Conservation (phyloP, 176 grass and related monocot genomes). For the barley (Hordeum vulgare) region DNA sequence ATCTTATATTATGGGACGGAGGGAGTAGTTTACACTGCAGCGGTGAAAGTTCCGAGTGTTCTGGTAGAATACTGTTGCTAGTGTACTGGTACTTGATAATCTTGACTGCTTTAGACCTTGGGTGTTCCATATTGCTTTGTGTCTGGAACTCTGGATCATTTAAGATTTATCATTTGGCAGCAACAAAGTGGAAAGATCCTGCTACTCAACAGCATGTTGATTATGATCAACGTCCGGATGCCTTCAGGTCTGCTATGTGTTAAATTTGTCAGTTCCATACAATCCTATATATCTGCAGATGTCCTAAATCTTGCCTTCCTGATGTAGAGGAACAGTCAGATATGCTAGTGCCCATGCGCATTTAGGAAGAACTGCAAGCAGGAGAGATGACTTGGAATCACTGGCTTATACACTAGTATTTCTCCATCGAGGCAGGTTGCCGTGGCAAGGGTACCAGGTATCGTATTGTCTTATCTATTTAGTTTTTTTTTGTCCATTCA, state of each 20-base stretch:
- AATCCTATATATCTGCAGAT: constrained; percentile 3
- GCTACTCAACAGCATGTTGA: constrained; percentile 54
- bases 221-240: constrained; percentile 92
- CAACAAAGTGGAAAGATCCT: constrained; percentile 76
- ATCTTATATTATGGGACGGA: too few relatives aligned
- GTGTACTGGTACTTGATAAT: not conserved
- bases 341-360: constrained; percentile 90
- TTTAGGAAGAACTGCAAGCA: constrained; percentile 88
- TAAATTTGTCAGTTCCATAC: not conserved
- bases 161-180: constrained; percentile 31
- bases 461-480: constrained; percentile 5
- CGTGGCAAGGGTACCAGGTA: constrained; percentile 95
- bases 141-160: constrained; percentile 5
- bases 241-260: constrained; percentile 47
- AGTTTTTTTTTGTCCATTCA: not conserved
- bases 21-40: not conserved
- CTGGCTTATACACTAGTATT: constrained; percentile 86
- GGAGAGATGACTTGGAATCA: constrained; percentile 88
- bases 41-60: not conserved
- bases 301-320: constrained; percentile 4
- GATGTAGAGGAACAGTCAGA: constrained; percentile 73
- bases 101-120: not conserved
- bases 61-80: not conserved
- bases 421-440: constrained; percentile 79
- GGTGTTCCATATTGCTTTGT: constrained; percentile 4